phyloP scores from a whole-genome alignment of 2,329 filamentous ascomycete species.

The Alternaria arborescens region DNA sequence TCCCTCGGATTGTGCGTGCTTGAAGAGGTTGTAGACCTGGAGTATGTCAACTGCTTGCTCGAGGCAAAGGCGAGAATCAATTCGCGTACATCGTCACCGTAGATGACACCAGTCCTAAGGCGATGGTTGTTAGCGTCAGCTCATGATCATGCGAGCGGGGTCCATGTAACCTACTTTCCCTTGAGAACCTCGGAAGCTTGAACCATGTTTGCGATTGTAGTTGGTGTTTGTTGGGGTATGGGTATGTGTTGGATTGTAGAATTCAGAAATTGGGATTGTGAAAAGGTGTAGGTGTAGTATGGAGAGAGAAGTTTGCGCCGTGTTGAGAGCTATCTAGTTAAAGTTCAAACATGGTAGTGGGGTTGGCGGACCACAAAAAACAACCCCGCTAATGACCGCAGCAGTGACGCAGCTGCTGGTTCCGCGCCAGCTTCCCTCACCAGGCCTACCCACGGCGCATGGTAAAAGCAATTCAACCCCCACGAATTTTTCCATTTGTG shows the following conservation, averaged over 20 bases:
- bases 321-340: constrained; percentile 13
- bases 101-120: constrained; percentile 56
- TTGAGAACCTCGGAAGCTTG: constrained; percentile 55
- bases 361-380: constrained; percentile 19
- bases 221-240: neutral
- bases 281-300: constrained; percentile 1
- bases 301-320: constrained; percentile 12
- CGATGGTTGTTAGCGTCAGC: constrained; percentile 12
- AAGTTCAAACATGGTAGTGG: constrained; percentile 20
- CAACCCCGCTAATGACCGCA: constrained; percentile 24
- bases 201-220: constrained; percentile 29
- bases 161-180: constrained; percentile 64
- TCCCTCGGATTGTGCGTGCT: constrained; percentile 85
- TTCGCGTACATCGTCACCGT: constrained; percentile 68
- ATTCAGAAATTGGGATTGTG: neutral
- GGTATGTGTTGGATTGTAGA: neutral
- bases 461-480: constrained; percentile 15
- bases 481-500: neutral
- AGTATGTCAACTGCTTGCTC: neutral
- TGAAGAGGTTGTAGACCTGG: constrained; percentile 17
- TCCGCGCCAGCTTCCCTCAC: constrained; percentile 13
- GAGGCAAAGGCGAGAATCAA: constrained; percentile 67
- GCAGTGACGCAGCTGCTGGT: constrained; percentile 15
- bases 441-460: constrained; percentile 1
- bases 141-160: constrained; percentile 5